Evolutionary conservation across 176 grass and related monocot species (phyloP), one percentile per base, ranked within the genome.

Genomic region (Carex parvula): DNA sequence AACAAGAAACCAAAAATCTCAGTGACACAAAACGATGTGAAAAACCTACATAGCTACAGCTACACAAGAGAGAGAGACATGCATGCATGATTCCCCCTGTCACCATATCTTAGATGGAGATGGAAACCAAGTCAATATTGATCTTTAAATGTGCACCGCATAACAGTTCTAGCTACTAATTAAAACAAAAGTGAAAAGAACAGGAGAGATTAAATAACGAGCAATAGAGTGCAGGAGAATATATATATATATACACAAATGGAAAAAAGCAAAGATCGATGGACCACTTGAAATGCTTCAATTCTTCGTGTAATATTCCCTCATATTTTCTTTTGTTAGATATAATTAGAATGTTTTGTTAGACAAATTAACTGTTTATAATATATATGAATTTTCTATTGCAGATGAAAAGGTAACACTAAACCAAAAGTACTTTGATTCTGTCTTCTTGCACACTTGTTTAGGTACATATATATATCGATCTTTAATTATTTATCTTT

Each of bases 1-100:
- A 33, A 65, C n/a, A 65, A 22, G 33, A n/a, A 63, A 81, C 61
- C 58, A 48, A 65, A 29, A 81, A 64, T 81, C 15, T 64, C 65
- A 81, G 59, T n/a, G 16, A 64, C 79, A 26, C 57, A 81, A 81
- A 10, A 41, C 33, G 18, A 48, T 64, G 58, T 22, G 79, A 64
- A 59, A 58, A 53, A 63, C 18, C 57, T 62, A 60, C 8, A 7
- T 0, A 24, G 22, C 22, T 0, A 24, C 33, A 44, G 42, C 7
- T 44, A 44, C 42, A 44, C 7, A 9, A 9, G 6, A 44, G 41
- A 64, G 15, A 59, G 52, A 81, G 16, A 46, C 24, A 81, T 8
- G 26, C 55, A 62, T 65, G 60, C 13, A 64, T 44, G 15, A 81
- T 81, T 62, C 79, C 60, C 5, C 33, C 54, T 60, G 18, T 80